These are phyloP conservation scores for Botrytis deweyae DNA, from an alignment of 2,329 filamentous ascomycete species.

Conservation along the genomic window DNA sequence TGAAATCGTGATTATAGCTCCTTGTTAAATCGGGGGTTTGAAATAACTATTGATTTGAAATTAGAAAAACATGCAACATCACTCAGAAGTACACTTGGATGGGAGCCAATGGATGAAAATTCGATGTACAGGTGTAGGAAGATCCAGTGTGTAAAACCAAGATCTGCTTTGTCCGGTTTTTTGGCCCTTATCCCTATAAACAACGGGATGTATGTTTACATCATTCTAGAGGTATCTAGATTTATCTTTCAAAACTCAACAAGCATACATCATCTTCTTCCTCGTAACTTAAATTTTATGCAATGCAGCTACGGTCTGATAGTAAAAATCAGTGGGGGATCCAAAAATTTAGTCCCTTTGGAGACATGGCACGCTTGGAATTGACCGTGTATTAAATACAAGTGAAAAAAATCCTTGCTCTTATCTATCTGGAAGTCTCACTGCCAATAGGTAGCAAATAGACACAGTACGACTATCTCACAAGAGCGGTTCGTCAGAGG, in stretches of 20 bases:
- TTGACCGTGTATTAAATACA: too few species aligned
- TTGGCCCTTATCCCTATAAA: background rate
- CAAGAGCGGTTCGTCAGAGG: too few species aligned
- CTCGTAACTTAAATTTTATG: accelerated
- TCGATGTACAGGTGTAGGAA: background rate
- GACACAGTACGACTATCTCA: too few species aligned
- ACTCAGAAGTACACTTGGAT: background rate
- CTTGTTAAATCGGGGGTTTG: background rate
- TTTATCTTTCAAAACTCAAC: background rate
- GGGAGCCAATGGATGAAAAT: background rate
- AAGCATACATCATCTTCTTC: background rate
- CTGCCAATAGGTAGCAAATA: too few species aligned
- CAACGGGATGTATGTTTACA: background rate
- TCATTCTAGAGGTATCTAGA: background rate
- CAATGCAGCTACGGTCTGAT: background rate
- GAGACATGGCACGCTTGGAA: background rate
- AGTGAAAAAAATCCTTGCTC: too few species aligned
- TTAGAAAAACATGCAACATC: background rate
- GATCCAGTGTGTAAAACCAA: background rate
- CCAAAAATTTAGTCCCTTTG: accelerated
- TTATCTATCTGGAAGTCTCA: too few species aligned
- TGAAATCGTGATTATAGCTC: background rate
- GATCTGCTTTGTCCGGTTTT: background rate
- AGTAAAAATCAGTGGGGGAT: accelerated
- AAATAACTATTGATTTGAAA: background rate